Conservation (phyloP, 2,329 filamentous ascomycete genomes). For the Cadophora gregata region DNA sequence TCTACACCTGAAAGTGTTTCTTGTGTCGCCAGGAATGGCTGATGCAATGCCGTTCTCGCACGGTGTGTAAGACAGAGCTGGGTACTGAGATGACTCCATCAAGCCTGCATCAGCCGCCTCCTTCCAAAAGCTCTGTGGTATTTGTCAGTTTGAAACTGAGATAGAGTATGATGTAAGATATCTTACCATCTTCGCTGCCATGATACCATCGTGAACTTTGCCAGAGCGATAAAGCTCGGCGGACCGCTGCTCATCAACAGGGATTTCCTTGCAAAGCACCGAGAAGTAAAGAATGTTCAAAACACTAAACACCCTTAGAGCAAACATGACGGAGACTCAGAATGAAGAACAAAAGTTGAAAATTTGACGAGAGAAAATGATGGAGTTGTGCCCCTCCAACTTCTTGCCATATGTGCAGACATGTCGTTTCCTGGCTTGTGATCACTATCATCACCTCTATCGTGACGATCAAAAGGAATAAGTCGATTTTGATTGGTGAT, state of each 20-base stretch:
- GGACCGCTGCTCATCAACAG: conserved; percentile 4
- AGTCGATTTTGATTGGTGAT: not conserved
- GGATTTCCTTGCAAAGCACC: not conserved
- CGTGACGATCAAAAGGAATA: not conserved
- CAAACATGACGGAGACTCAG: not conserved
- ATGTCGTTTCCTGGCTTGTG: not conserved
- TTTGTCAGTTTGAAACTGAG: not conserved
- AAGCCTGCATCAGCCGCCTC: not conserved
- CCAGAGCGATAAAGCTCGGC: conserved; percentile 15
- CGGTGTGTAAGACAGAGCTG: not conserved
- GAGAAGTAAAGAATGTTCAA: not conserved
- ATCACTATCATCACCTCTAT: not conserved
- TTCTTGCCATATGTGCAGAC: not conserved
- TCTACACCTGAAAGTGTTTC: conserved; percentile 48
- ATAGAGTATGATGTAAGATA: not conserved
- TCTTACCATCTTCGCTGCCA: conserved; percentile 18
- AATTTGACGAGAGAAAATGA: conserved; percentile 8
- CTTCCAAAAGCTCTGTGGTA: conserved; percentile 1
- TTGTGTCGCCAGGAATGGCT: conserved; percentile 21
- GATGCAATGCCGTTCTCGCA: conserved; percentile 22
- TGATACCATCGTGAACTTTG: conserved; percentile 14
- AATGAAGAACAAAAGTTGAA: not conserved
- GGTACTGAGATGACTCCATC: conserved; percentile 19
- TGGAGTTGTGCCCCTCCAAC: not conserved
- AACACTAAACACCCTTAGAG: not conserved